Base-by-base conservation (phyloP, 1,284 basidiomycete species). In the Anthracocystis setariae region DNA sequence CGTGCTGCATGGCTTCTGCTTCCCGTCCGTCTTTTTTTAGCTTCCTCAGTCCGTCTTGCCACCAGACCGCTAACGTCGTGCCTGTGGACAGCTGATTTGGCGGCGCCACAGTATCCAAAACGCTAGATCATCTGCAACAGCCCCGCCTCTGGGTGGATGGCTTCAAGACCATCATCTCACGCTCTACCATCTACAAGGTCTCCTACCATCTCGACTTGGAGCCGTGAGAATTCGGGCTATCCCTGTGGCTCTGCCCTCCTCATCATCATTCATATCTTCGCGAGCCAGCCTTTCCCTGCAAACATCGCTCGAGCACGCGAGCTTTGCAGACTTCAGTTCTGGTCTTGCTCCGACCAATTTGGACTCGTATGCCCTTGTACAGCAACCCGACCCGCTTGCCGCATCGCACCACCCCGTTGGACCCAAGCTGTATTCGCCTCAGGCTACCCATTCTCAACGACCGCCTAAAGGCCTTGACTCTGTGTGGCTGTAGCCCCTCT, bases 111-210 rank as follows among this genome's bases (percentile, higher is more conserved):
- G 39, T 24, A 43, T 18, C 21, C 15, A 17, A 21, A 23, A 47
- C 29, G 39, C 32, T 48, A 47, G 33, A 27, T 56, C 23, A 46
- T 27, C 46, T 56, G 54, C 54, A 44, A 56, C 46, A 17, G 39
- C 32, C 46, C 21, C 24, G 46, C 54, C 40, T 29, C 46, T 29
- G 27, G 38, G 40, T 44, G 38, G 40, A 20, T 39, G 18, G 38
- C 17, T 23, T 42, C 40, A 42, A n/a, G n/a, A 42, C 40, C 18
- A 42, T 15, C 21, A 23, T 23, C 40, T 12, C 12, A 8, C 10
- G 12, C 20, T 42, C 20, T 23, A 23, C 18, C 40, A 42, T 18
- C 15, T 15, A 23, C 40, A 9, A 10, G 10, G 20, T 23, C 20
- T 42, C 23, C 18, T 18, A 42, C 23, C 40, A 23, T 23, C 40